Evolutionary conservation across 257 asterid genomes (phyloP), one percentile per base, ranked within the genome.

Genomic region (Nicotiana otophora): DNA sequence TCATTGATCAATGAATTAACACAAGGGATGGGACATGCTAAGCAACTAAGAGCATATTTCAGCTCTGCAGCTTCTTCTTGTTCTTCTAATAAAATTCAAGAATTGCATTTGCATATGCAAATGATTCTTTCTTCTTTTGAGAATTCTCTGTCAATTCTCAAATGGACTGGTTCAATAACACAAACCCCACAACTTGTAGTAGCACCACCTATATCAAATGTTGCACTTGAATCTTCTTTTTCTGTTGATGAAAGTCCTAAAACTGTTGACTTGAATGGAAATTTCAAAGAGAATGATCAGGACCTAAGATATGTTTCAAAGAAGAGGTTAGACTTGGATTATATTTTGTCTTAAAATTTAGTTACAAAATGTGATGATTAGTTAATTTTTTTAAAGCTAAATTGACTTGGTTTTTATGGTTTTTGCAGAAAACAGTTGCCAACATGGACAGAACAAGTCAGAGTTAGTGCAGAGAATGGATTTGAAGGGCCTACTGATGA

Each of bases 401-500:
- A 39, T 33, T 28, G 16, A 80, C 26, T 61, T 79, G 76, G 23
- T 86, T 84, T 74, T 79, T 70, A 69, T 78, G 78, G 72, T 65
- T 83, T n/a, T 78, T 20, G 87, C 90, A 96, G 99, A 86, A 96
- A 94, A 89, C 63, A 86, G 85, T 88, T 90, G 91, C 93, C 94
- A 3, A 92, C 89, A 23, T 88, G 99, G 98, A 87, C 90, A 33
- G 96, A 91, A 26, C 93, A 89, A 78, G 96, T 93, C 81, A 91
- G 82, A 82, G 90, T 88, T 10, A 84, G 82, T 90, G 82, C 93
- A 1, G 92, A 85, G 3, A 92, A 86, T 82, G 97, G 95, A 80
- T 87, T 84, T 34, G 95, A 96, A 90, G 98, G 97, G 51, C 98
- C 98, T 20, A 78, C 88, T 67, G 97, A 90, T 57, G 98, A 94